Base-by-base conservation (phyloP, 352 stramenopile species). In the Phytophthora idaei region DNA sequence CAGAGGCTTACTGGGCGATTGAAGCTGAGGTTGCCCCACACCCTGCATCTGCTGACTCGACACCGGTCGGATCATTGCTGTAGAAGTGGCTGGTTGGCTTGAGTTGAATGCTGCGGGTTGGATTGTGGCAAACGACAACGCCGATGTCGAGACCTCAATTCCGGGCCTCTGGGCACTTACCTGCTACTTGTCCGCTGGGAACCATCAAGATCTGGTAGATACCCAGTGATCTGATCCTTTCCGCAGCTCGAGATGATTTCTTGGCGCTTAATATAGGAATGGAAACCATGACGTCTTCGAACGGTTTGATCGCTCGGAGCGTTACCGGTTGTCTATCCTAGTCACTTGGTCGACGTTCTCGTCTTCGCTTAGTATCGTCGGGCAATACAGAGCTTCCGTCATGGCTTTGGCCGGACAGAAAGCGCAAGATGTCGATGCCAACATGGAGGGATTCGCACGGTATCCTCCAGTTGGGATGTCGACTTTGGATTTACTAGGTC, bases 401-500 rank as follows among this genome's bases (percentile, higher is more conserved):
- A 47, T 47, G 41, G 2, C 15, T 28, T 27, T 21, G 14, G 21
- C 21, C 21, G 21, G 21, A 21, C 21, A 21, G 21, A 47, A 21
- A 31, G 34, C 36, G 34, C 34, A 42, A 47, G 47, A 42, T 55
- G 25, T 21, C 29, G 45, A 60, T n/a, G 27, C 31, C 12, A 57
- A 57, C 9, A 25, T 85, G 27, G 55, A 82, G 42, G 46, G 36
- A 29, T 80, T 75, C 54, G 54, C 58, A 29, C 53, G 48, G 37
- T 63, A 63, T 39, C 58, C 39, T 65, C 55, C 42, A 57, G 71
- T 62, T n/a, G 73, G 63, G 37, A 60, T 83, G 8, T 92, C 84
- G 28, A 90, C 84, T 27, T 73, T 92, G 50, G 84, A 92, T 28
- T 67, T 92, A 31, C 61, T 92, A 63, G 76, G 82, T 67, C 66